Conservation (phyloP, 140 eudicot species). For the Ambrosia hybrid region DNA sequence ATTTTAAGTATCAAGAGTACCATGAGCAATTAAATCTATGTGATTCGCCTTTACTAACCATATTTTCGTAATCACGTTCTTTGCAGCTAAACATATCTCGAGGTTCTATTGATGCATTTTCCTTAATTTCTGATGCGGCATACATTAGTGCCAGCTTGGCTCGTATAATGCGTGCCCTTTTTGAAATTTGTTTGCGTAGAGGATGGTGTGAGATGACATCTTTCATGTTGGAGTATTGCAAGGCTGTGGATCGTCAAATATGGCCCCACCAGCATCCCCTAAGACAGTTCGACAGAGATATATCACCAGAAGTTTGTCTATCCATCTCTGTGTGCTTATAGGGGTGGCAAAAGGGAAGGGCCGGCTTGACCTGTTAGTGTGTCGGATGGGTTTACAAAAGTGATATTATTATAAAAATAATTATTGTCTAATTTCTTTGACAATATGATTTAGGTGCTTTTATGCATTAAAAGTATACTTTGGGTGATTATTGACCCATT, state of each 20-base stretch:
- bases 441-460: not conserved
- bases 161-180: conserved; percentile 94
- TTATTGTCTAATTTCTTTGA: too few species aligned
- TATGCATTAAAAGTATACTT: not conserved
- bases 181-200: conserved; percentile 94
- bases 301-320: conserved; percentile 73
- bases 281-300: conserved; percentile 88
- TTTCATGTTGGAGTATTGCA: conserved; percentile 94
- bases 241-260: conserved; percentile 97
- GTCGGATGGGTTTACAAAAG: too few species aligned
- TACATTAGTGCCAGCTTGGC: conserved; percentile 98
- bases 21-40: not conserved
- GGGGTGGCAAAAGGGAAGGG: too few species aligned
- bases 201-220: conserved; percentile 99
- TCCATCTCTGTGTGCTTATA: conserved; percentile 11
- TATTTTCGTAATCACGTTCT: conserved; percentile 17
- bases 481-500: not conserved
- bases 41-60: conserved; percentile 15
- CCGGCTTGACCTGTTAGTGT: too few species aligned
- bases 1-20: conserved; percentile 20
- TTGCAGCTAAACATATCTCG: conserved; percentile 89
- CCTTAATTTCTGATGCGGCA: conserved; percentile 92
- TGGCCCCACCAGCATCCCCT: conserved; percentile 99
- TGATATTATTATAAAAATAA: too few species aligned
- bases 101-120: conserved; percentile 80